Evolutionary conservation across 2,329 filamentous ascomycete genomes (phyloP).

Genomic region (Tolypocladium sp.): DNA sequence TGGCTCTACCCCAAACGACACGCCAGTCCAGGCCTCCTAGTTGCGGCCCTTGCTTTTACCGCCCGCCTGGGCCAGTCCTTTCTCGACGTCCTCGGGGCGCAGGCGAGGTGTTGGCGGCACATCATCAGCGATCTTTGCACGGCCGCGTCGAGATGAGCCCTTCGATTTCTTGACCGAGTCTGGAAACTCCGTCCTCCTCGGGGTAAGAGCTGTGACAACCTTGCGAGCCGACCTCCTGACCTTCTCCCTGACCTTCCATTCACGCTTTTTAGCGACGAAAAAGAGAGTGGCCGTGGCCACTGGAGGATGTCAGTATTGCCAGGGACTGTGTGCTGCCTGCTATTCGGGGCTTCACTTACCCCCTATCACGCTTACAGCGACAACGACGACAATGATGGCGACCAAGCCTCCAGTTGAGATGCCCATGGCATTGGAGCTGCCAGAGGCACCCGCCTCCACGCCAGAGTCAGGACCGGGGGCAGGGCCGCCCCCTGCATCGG

Average conservation of each 20-base stretch:
- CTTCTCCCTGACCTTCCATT: slow-evolving; percentile 70
- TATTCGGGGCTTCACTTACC: slow-evolving; percentile 38
- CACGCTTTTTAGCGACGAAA: slow-evolving; percentile 73
- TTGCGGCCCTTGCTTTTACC: slow-evolving; percentile 22
- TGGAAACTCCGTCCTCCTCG: slow-evolving; percentile 51
- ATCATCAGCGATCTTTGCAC: slow-evolving; percentile 39
- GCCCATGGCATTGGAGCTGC: slow-evolving; percentile 44
- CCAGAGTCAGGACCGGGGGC: slow-evolving; percentile 31
- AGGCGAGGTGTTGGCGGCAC: slow-evolving; percentile 51
- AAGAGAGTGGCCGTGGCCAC: slow-evolving; percentile 61
- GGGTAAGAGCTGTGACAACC: slow-evolving; percentile 54
- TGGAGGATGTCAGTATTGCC: slow-evolving; percentile 19
- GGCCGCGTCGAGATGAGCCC: slow-evolving; percentile 20
- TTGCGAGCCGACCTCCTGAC: slow-evolving; percentile 59
- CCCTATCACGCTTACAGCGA: slow-evolving; percentile 56
- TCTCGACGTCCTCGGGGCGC: slow-evolving; percentile 48
- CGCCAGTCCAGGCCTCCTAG: slow-evolving; percentile 6
- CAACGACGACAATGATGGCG: slow-evolving; percentile 66
- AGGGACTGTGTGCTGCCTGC: not conserved
- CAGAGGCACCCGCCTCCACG: slow-evolving; percentile 55
- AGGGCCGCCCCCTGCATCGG: slow-evolving; percentile 20
- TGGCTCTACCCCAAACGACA: not conserved
- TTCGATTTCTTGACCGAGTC: slow-evolving; percentile 41
- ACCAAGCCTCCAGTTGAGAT: slow-evolving; percentile 62
- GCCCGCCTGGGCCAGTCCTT: slow-evolving; percentile 35